Conservation (phyloP, 2,329 filamentous ascomycete genomes). For the Cercospora zeina region DNA sequence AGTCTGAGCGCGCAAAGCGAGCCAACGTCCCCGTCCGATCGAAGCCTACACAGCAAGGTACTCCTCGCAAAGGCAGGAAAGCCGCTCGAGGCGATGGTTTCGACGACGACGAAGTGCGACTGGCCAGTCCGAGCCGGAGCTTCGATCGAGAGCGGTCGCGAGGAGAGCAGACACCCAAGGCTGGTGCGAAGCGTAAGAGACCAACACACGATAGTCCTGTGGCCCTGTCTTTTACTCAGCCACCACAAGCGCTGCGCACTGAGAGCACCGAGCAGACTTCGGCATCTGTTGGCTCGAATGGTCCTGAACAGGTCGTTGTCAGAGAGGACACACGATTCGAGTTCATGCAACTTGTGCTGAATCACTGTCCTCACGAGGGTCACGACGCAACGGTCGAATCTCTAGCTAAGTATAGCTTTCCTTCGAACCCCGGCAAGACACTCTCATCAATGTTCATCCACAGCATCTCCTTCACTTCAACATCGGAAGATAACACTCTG, state of each 20-base stretch:
- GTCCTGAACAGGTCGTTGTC: conserved; percentile 4
- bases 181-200: conserved; percentile 67
- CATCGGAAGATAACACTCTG: conserved; percentile 53
- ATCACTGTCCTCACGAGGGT: conserved; percentile 58
- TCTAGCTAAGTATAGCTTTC: conserved; percentile 64
- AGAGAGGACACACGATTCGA: conserved; percentile 31
- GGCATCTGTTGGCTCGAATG: conserved; percentile 18
- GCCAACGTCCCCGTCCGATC: conserved; percentile 30
- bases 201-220: conserved; percentile 65
- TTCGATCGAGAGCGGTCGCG: conserved; percentile 49
- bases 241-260: conserved; percentile 24
- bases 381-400: conserved; percentile 67
- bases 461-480: conserved; percentile 59
- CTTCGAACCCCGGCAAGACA: conserved; percentile 62
- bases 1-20: conserved; percentile 56
- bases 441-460: conserved; percentile 69
- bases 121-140: conserved; percentile 42
- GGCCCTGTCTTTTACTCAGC: conserved; percentile 42
- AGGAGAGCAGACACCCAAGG: conserved; percentile 59
- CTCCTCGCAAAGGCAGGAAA: conserved; percentile 35
- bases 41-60: conserved; percentile 28
- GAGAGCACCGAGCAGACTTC: conserved; percentile 29
- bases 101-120: conserved; percentile 62
- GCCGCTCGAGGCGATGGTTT: conserved; percentile 66
- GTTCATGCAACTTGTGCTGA: conserved; percentile 63